Conservation (phyloP, 345 rosid genomes). For the Firmiana major region DNA sequence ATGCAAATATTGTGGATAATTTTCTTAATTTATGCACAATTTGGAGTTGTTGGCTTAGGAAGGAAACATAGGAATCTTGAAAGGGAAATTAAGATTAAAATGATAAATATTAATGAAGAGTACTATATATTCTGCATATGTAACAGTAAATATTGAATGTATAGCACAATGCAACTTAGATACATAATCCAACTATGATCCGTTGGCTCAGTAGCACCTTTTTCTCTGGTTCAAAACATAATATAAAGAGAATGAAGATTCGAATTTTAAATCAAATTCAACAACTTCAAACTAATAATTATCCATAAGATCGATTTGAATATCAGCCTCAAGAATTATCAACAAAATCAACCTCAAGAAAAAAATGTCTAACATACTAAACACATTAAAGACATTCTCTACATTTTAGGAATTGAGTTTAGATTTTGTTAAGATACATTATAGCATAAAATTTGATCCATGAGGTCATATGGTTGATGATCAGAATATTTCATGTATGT, state of each 20-base stretch:
- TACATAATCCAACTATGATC: neutral
- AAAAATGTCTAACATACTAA: neutral
- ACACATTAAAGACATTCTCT: neutral
- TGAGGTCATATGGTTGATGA: neutral
- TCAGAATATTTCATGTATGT: neutral
- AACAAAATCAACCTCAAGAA: neutral
- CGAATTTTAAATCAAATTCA: no score
- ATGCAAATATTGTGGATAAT: slow-evolving; percentile 16
- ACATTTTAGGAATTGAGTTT: neutral
- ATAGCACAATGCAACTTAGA: neutral
- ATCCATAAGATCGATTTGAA: no score
- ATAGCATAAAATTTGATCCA: neutral
- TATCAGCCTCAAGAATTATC: no score
- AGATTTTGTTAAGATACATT: neutral
- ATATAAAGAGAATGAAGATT: no score
- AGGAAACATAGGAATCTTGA: neutral
- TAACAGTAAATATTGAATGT: no score
- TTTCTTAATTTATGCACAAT: neutral
- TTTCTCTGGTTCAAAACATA: no score
- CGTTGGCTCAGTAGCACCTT: neutral
- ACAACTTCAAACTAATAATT: no score
- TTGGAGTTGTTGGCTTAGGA: neutral
- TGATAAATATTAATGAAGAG: neutral
- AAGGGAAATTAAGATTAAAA: neutral
- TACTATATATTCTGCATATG: no score